Percentiles rank a stretch among this genome's conserved stretches.
Evolutionary conservation across 441 rosid species (phyloP).

Genomic region (Isatis lusitanica): DNA sequence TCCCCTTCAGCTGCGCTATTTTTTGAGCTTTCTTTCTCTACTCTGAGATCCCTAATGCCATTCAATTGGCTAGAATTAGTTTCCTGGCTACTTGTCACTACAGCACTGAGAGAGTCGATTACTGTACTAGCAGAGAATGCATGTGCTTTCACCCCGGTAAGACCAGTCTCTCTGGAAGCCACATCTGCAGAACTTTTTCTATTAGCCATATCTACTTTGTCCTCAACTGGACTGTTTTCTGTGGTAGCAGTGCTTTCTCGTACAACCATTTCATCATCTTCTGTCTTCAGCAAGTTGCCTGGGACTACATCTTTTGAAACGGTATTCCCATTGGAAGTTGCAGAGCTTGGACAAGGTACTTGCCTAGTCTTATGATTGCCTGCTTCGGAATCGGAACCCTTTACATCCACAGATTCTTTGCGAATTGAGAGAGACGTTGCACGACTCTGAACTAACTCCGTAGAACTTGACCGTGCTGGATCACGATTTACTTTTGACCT

Average conservation of each 20-base stretch:
- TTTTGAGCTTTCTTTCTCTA: slow-evolving; percentile 38
- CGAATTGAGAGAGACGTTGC: slow-evolving; percentile 51
- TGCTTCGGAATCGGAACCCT: slow-evolving; percentile 52
- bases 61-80: slow-evolving; percentile 40
- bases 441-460: slow-evolving; percentile 60
- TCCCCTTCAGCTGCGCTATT: slow-evolving; percentile 35
- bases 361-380: slow-evolving; percentile 54
- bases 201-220: slow-evolving; percentile 40
- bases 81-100: slow-evolving; percentile 43
- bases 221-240: slow-evolving; percentile 41
- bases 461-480: slow-evolving; percentile 68
- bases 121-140: slow-evolving; percentile 41
- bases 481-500: slow-evolving; percentile 84
- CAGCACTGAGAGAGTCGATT: slow-evolving; percentile 40
- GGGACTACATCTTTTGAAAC: slow-evolving; percentile 45
- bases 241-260: slow-evolving; percentile 34
- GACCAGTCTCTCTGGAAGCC: slow-evolving; percentile 40
- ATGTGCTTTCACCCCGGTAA: slow-evolving; percentile 44
- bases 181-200: slow-evolving; percentile 33
- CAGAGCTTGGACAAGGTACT: slow-evolving; percentile 36
- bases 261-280: slow-evolving; percentile 45
- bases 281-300: slow-evolving; percentile 47
- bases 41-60: slow-evolving; percentile 41
- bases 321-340: slow-evolving; percentile 60
- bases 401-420: slow-evolving; percentile 52